Base-by-base conservation (phyloP, 225 moss, liverwort and hornwort genomes). In the Bryoerythrophyllum caledonicum region DNA sequence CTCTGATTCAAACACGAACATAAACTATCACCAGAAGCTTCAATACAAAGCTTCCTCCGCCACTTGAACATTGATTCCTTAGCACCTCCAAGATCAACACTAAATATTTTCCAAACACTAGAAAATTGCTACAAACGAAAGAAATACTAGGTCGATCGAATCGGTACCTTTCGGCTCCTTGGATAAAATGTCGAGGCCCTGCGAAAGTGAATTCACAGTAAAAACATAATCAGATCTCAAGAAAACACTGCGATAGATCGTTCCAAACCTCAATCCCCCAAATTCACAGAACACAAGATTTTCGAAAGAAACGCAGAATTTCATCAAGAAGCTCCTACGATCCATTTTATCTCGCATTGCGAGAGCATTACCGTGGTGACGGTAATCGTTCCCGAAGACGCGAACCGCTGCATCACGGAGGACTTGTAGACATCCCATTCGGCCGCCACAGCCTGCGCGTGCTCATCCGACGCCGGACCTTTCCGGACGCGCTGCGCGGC, bases 341-440 rank as follows among this genome's bases (percentile, higher is more conserved):
- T n/a, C n/a, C n/a, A 74, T 13, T 48, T 35, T 43, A 0, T 7
- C 34, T 72, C 23, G 10, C 10, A 1, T 53, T 44, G 10, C 6
- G 19, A n/a, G 30, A 60, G 41, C 58, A 66, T 82, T 78, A 99
- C 99, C 67, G 86, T 89, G 12, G 95, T 88, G 25, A 99, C 99
- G 65, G 95, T 92, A 66, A 99, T 95, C 68, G 93, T 99, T 54
- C 95, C 99, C n/a, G 99, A 89, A 60, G 95, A 99, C 9, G 95
- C 82, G 69, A 99, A 99, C 78, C 93, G 85, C 84, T 99, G 99
- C 95, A 99, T 92, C 20, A 95, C 82, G 59, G 93, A 90, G 16
- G 86, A 80, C 57, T 99, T 99, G 59, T 91, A 95, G 4, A 73
- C 71, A 83, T 95, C 93, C 99, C 99, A 99, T 64, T 93, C 99